Conservation (phyloP, 306 rosid genomes). For the Abrus pulchellus region DNA sequence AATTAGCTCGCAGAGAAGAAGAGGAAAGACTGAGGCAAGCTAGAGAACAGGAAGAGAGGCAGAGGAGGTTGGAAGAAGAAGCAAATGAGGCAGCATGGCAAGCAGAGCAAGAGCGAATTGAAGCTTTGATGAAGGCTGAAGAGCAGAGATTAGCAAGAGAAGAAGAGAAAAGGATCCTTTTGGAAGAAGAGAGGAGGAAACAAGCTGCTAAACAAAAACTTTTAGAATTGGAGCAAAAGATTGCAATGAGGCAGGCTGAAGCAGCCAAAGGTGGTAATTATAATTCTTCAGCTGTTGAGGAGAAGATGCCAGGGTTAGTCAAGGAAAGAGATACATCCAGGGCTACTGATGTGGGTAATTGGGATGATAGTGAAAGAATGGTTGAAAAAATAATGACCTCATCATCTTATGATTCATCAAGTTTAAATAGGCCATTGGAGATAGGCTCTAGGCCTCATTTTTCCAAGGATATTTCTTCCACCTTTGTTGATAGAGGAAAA, state of each 20-base stretch:
- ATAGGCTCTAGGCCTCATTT: constrained; percentile 71
- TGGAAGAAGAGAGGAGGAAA: constrained; percentile 95
- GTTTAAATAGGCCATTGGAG: constrained; percentile 73
- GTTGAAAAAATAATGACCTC: constrained; percentile 84
- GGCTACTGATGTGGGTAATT: constrained; percentile 71
- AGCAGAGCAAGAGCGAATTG: constrained; percentile 86
- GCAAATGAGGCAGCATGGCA: constrained; percentile 96
- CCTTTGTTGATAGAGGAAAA: constrained; percentile 74
- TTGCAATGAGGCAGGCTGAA: constrained; percentile 88
- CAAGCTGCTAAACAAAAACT: constrained; percentile 95
- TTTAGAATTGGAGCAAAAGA: constrained; percentile 88
- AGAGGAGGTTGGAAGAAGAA: constrained; percentile 87
- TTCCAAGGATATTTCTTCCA: constrained; percentile 65
- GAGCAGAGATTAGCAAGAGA: constrained; percentile 86
- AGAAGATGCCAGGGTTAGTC: constrained; percentile 51
- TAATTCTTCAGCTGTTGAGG: constrained; percentile 62
- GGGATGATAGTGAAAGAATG: constrained; percentile 97
- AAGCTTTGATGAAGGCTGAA: constrained; percentile 77
- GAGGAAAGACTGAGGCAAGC: constrained; percentile 76
- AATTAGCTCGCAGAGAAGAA: constrained; percentile 87
- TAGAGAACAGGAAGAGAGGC: constrained; percentile 89
- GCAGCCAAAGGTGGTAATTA: constrained; percentile 49
- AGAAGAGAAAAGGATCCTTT: constrained; percentile 71
- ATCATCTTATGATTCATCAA: constrained; percentile 84
- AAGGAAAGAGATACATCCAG: constrained; percentile 70